Base-by-base conservation (phyloP, 2,329 filamentous ascomycete genomes). In the Thelonectria olida region DNA sequence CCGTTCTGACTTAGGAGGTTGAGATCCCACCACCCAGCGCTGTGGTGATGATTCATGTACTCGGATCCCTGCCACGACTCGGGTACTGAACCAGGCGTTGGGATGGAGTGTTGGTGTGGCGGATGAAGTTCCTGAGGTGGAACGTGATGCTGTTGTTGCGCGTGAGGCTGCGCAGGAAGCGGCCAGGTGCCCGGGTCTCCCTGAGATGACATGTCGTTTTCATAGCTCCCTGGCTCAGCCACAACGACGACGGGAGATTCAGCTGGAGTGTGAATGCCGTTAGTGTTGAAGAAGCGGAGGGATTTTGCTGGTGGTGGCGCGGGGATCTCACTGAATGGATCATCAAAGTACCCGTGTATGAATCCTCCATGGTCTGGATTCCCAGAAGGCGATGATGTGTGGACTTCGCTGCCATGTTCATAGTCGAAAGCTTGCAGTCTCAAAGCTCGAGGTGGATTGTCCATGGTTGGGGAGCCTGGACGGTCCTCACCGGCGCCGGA, bases 171-270 rank as follows among this genome's bases (percentile, higher is more conserved):
- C 52, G 60, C 45, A 39, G 61, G 61, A 36, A 62, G 66, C 10
- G 67, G 41, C 60, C 60, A 62, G 23, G 19, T 54, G 42, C 22
- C 41, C 15, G 45, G 36, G 17, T 48, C 42, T 10, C 28, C 58
- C 47, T 71, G 69, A 20, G 54, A 55, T 19, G 52, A 38, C 36
- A 70, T 58, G 15, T 69, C 68, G 27, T 54, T 61, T 19, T 71
- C 70, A 52, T 74, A 76, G 48, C 67, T 69, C 8, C 64, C 66
- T 25, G 70, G 67, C 54, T 75, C 73, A 52, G 67, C 76, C 55
- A 79, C 64, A 8, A 73, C 70, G 9, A 79, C 64, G 9, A 73
- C 70, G 9, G 79, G 79, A 1, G 80, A 81, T 61, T 76, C 75
- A 45, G 77, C 69, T 13, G 79, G 78, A 31, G 79, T 78, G 54